Evolutionary conservation across 108 stramenopile genomes (phyloP).

Genomic region (Fragilaria crotonensis): DNA sequence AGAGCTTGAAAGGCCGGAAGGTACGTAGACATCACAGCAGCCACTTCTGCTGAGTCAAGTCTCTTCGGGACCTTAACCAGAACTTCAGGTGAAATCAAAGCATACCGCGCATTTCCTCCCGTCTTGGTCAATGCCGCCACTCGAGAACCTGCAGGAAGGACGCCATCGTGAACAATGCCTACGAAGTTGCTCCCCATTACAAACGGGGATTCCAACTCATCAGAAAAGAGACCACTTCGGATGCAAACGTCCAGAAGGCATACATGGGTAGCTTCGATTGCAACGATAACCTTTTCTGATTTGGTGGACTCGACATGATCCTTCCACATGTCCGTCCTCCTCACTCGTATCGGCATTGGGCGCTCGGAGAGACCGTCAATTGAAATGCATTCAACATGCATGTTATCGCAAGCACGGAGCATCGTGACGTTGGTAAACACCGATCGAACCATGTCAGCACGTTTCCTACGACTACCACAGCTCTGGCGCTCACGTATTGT

Average conservation of each 20-base stretch:
- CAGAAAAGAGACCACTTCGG: background rate
- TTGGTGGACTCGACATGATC: too few relatives aligned
- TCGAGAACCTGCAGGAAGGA: background rate
- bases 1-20: slow-evolving; percentile 30
- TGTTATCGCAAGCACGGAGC: too few relatives aligned
- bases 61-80: slow-evolving; percentile 19
- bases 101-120: slow-evolving; percentile 8
- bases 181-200: background rate
- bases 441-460: too few relatives aligned
- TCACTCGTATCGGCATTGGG: too few relatives aligned
- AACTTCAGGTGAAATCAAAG: slow-evolving; percentile 9
- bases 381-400: too few relatives aligned
- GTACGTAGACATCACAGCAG: slow-evolving; percentile 20
- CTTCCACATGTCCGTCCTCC: too few relatives aligned
- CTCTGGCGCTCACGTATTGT: too few relatives aligned
- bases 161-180: background rate
- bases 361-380: too few relatives aligned
- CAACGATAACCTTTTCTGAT: background rate
- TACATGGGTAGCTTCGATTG: background rate
- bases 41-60: slow-evolving; percentile 26
- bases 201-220: background rate
- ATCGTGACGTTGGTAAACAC: too few relatives aligned
- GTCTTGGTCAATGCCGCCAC: background rate
- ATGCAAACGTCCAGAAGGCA: background rate
- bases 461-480: too few relatives aligned